Conservation (phyloP, 805 yeast species). For the Cyberlindnera samutprakarnensis region DNA sequence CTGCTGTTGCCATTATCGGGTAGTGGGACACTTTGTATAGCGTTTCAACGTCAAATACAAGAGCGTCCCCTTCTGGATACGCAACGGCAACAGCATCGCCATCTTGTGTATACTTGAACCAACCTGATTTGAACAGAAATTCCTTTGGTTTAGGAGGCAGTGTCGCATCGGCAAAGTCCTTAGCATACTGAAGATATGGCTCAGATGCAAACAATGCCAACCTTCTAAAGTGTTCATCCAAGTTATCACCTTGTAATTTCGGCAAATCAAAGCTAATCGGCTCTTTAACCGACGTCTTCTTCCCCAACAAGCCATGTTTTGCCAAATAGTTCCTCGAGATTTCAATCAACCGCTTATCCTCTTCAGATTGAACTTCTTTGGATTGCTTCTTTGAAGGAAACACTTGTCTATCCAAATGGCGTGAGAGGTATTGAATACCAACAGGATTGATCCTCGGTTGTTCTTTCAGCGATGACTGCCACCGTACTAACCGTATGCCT, state of each 20-base stretch:
- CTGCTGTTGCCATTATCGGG: slow-evolving; percentile 78
- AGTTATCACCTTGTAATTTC: slow-evolving; percentile 53
- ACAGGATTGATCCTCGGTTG: slow-evolving; percentile 61
- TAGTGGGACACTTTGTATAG: slow-evolving; percentile 67
- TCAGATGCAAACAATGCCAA: slow-evolving; percentile 53
- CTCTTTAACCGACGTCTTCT: slow-evolving; percentile 51
- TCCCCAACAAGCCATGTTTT: slow-evolving; percentile 65
- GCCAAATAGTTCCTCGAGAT: slow-evolving; percentile 55
- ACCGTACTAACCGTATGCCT: too few species aligned
- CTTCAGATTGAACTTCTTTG: slow-evolving; percentile 7
- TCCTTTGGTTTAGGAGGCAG: slow-evolving; percentile 35
- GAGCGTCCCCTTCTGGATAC: slow-evolving; percentile 60
- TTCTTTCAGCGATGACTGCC: slow-evolving; percentile 20
- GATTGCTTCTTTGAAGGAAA: slow-evolving; percentile 32
- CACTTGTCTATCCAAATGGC: slow-evolving; percentile 47
- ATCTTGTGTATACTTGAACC: slow-evolving; percentile 66
- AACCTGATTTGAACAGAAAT: slow-evolving; percentile 66
- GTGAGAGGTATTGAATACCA: slow-evolving; percentile 73
- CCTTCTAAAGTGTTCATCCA: slow-evolving; percentile 81
- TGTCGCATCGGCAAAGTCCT: slow-evolving; percentile 31
- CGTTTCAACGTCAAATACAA: slow-evolving; percentile 89
- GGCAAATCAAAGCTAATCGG: slow-evolving; percentile 66
- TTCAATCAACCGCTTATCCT: slow-evolving; percentile 31
- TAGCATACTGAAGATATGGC: slow-evolving; percentile 50
- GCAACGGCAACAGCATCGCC: slow-evolving; percentile 47